Conservation (phyloP, 441 rosid genomes). For the Gossypium davidsonii region DNA sequence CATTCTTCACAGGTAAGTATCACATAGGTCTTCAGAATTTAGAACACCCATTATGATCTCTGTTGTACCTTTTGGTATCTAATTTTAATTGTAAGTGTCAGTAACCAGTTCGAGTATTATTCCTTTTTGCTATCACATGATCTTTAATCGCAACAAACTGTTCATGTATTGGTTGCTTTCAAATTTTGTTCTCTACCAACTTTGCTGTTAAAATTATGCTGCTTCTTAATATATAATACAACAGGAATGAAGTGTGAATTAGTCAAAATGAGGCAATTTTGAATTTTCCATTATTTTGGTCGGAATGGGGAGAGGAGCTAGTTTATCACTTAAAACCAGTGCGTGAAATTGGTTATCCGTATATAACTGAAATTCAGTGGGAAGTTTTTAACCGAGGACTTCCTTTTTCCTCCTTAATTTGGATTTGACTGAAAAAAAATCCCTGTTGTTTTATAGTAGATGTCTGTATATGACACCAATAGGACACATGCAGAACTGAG, state of each 20-base stretch:
- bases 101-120: neutral
- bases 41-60: neutral
- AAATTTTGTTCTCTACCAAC: neutral
- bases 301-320: neutral
- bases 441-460: neutral
- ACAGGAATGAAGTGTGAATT: neutral
- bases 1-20: slow-evolving; percentile 47
- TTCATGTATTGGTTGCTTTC: neutral
- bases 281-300: neutral
- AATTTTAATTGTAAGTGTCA: neutral
- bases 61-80: neutral
- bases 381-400: neutral
- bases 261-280: neutral
- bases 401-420: neutral
- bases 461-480: neutral
- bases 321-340: neutral
- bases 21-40: neutral
- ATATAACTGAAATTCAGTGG: neutral
- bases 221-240: neutral
- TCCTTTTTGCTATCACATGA: neutral
- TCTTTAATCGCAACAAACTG: neutral
- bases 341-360: neutral
- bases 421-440: neutral
- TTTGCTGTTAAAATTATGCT: neutral
- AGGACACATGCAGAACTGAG: neutral